phyloP scores from a whole-genome alignment of 192 early-diverging fungal genomes.

The Rhizophagus clarus region DNA sequence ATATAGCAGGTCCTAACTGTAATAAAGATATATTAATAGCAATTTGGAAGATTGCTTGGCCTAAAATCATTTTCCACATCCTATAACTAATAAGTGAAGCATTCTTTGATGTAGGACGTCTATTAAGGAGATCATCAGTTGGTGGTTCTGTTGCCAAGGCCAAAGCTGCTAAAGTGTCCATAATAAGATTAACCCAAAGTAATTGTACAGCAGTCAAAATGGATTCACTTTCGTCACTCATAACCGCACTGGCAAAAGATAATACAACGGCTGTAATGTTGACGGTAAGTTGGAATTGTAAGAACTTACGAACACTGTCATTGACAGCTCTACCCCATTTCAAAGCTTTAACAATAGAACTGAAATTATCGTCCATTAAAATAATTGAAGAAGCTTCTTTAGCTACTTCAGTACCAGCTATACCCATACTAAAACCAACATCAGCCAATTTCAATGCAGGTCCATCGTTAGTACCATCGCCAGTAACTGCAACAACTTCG shows the following conservation, averaged over 20 bases:
- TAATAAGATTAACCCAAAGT: conserved; percentile 95
- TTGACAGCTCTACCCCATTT: conserved; percentile 83
- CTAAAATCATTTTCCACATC: conserved; percentile 93
- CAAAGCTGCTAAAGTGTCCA: conserved; percentile 91
- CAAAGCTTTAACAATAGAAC: conserved; percentile 74
- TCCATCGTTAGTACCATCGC: conserved; percentile 86
- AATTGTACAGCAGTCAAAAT: conserved; percentile 89
- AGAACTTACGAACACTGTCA: conserved; percentile 85
- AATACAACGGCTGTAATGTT: conserved; percentile 78
- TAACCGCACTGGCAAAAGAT: conserved; percentile 68
- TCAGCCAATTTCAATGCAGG: conserved; percentile 88
- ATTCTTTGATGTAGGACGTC: conserved; percentile 73
- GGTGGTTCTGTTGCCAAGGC: conserved; percentile 93
- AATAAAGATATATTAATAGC: conserved; percentile 67
- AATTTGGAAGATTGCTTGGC: conserved; percentile 91
- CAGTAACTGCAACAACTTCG: conserved; percentile 80
- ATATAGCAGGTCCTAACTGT: conserved; percentile 59
- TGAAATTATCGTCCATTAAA: conserved; percentile 91
- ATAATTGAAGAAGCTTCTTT: conserved; percentile 85
- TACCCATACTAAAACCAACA: conserved; percentile 94
- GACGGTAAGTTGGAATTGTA: conserved; percentile 85
- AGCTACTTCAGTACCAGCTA: conserved; percentile 84
- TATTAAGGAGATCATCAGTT: conserved; percentile 77
- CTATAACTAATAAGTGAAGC: conserved; percentile 81
- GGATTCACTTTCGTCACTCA: conserved; percentile 67